Conservation (phyloP, 2,329 filamentous ascomycete species). For the Ascomycota sp. region DNA sequence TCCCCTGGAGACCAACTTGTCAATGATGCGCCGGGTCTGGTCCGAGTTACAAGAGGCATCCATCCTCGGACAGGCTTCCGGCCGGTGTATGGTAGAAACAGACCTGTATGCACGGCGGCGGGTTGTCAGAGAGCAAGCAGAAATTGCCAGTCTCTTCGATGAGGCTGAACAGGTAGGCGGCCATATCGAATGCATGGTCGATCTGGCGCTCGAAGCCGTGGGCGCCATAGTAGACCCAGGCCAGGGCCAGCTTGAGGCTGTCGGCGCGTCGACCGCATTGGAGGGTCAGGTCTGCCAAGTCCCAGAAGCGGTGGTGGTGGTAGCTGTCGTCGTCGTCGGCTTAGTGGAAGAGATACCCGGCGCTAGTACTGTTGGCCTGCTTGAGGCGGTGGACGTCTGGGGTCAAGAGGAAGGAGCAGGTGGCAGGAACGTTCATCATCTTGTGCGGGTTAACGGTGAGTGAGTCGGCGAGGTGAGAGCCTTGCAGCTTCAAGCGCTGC, state of each 20-base stretch:
- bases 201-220: constrained; percentile 50
- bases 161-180: constrained; percentile 43
- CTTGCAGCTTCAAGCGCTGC: constrained; percentile 43
- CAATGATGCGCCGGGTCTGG: constrained; percentile 26
- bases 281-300: constrained; percentile 78
- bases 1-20: constrained; percentile 25
- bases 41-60: constrained; percentile 24
- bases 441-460: constrained; percentile 90
- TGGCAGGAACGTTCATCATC: constrained; percentile 83
- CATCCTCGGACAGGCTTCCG: constrained; percentile 24
- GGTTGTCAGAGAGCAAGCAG: constrained; percentile 50
- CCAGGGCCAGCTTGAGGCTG: constrained; percentile 66
- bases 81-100: constrained; percentile 69
- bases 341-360: constrained; percentile 67
- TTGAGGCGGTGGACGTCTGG: constrained; percentile 62
- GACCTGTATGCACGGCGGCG: constrained; percentile 77
- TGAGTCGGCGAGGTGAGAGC: constrained; percentile 55
- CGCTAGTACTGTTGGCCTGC: constrained; percentile 64
- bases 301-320: too few species aligned
- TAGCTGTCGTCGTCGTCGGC: constrained; percentile 30
- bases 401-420: constrained; percentile 74
- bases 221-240: constrained; percentile 77
- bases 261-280: constrained; percentile 84
- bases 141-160: constrained; percentile 40
- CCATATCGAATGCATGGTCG: constrained; percentile 52